Evolutionary conservation across 371 early-diverging fungal species (phyloP).

Genomic region (Mortierella sp.): DNA sequence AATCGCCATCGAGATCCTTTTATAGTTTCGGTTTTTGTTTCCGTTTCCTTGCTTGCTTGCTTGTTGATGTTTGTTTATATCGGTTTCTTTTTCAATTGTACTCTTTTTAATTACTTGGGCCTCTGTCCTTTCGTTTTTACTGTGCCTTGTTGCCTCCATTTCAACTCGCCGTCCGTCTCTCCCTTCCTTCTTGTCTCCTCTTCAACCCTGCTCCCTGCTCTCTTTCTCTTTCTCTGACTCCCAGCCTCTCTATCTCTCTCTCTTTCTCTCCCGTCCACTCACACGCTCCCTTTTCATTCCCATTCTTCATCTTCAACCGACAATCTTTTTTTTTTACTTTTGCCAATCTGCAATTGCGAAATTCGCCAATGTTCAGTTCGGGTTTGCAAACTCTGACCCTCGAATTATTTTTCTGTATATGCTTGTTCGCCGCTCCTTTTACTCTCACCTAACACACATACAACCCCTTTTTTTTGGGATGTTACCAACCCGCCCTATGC

Average conservation of each 20-base stretch:
- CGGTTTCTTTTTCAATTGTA: neutral
- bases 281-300: neutral
- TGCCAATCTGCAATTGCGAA: neutral
- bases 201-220: neutral
- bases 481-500: neutral
- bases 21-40: neutral
- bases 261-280: neutral
- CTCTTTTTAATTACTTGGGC: neutral
- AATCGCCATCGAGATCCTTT: neutral
- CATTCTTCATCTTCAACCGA: neutral
- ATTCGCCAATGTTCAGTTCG: neutral
- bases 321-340: neutral
- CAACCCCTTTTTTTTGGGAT: neutral
- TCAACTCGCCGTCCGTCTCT: neutral
- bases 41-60: neutral
- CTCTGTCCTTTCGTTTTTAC: neutral
- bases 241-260: neutral
- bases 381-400: constrained; percentile 10
- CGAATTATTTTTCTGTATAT: neutral
- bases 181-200: neutral
- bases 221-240: neutral
- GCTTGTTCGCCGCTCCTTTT: neutral
- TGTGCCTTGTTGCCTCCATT: neutral
- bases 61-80: neutral
- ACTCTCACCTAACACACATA: neutral